A percentile compares a stretch with the other conserved stretches of the same genome.
Conservation (phyloP, 768 basidiomycete species). For the Tulasnella sp. region DNA sequence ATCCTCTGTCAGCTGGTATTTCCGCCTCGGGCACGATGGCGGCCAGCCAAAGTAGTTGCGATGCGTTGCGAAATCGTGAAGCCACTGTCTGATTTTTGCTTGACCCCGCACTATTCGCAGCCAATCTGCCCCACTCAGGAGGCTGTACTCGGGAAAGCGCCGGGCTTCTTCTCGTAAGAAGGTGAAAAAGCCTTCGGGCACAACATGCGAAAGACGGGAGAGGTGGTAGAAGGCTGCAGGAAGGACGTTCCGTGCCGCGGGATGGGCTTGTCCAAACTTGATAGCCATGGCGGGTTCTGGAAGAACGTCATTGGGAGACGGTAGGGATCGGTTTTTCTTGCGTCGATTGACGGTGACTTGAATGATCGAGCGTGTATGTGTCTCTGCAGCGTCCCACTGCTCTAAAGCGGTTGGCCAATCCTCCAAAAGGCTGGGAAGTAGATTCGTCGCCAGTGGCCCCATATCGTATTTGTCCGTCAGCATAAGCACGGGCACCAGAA, state of each 20-base stretch:
- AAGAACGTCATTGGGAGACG: neutral
- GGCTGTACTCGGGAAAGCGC: neutral
- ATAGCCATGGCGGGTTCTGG: neutral
- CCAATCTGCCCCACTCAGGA: neutral
- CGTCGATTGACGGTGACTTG: too few species aligned
- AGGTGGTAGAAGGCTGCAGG: neutral
- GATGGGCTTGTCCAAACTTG: neutral
- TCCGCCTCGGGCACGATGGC: neutral
- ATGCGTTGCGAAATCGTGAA: neutral
- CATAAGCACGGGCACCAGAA: neutral
- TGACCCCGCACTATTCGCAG: neutral
- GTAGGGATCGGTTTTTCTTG: neutral
- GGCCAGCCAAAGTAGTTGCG: too few species aligned
- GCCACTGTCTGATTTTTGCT: neutral
- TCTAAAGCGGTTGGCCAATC: neutral
- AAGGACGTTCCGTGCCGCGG: neutral
- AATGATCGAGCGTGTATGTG: neutral
- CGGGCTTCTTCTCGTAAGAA: too few species aligned
- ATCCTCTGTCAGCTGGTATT: neutral
- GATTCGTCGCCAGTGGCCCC: neutral
- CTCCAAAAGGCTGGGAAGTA: neutral
- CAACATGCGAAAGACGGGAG: neutral
- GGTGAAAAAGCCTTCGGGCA: neutral
- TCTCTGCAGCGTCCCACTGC: neutral
- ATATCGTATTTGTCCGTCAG: conserved; percentile 2